Percentiles rank a stretch among this genome's conserved stretches.
Evolutionary conservation across 768 basidiomycete species (phyloP).

Genomic region (Suillus americanus): DNA sequence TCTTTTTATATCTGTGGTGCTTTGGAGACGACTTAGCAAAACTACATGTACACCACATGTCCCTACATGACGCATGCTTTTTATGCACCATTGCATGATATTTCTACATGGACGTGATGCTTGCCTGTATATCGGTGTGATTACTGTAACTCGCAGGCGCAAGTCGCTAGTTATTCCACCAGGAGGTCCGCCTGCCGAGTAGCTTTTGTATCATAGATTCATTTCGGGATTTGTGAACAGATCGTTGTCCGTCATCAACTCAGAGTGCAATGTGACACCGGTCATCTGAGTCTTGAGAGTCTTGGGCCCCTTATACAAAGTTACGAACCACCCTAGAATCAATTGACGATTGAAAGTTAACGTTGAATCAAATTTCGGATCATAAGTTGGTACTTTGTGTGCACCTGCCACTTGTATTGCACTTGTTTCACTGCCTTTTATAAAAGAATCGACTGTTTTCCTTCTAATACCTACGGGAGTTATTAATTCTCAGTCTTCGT

Average conservation of each 20-base stretch:
- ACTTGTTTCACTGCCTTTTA: background rate
- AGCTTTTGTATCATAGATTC: background rate
- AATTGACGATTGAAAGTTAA: no score
- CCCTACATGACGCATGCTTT: constrained; percentile 25
- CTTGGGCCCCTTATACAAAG: background rate
- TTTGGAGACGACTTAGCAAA: constrained; percentile 28
- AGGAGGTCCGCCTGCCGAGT: background rate
- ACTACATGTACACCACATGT: constrained; percentile 40
- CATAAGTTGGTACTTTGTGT: background rate
- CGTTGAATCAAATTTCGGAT: no score
- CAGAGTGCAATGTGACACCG: background rate
- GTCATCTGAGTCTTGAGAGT: background rate
- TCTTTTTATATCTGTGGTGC: constrained; percentile 13
- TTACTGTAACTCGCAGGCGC: background rate
- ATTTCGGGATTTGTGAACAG: background rate
- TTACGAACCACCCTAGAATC: background rate
- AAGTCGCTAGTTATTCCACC: background rate
- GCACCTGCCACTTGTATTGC: background rate
- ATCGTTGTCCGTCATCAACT: background rate
- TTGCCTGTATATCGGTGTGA: background rate
- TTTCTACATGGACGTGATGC: background rate
- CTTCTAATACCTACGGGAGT: no score
- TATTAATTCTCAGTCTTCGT: background rate
- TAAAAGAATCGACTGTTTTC: background rate
- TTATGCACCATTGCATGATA: constrained; percentile 19